phyloP scores from a whole-genome alignment of 2,329 filamentous ascomycete genomes.

The Xylariales sp. region DNA sequence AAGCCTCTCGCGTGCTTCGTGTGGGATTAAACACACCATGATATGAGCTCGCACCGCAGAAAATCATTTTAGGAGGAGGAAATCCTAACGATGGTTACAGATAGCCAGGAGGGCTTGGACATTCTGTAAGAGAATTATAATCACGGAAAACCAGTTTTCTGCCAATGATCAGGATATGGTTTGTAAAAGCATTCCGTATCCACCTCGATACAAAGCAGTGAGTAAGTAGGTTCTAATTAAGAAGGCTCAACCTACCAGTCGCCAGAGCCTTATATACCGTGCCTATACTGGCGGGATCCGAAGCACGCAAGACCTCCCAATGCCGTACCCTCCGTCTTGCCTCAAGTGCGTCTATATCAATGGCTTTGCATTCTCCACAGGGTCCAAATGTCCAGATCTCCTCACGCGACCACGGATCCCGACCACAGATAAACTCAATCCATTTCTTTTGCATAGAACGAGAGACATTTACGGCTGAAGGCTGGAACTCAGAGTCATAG shows the following conservation, averaged over 20 bases:
- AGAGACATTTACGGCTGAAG: neutral
- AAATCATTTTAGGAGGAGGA: too few species aligned
- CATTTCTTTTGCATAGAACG: neutral
- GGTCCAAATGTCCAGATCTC: neutral
- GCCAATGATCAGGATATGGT: too few species aligned
- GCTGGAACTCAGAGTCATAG: constrained; percentile 18
- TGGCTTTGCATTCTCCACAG: neutral
- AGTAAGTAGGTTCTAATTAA: too few species aligned
- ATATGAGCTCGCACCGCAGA: too few species aligned
- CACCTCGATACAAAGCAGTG: too few species aligned
- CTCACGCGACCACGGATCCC: neutral
- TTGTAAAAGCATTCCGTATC: too few species aligned
- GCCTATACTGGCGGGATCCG: neutral
- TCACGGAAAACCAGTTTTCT: too few species aligned
- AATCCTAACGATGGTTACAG: too few species aligned
- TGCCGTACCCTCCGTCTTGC: neutral
- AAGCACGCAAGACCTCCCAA: neutral
- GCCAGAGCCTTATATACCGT: neutral
- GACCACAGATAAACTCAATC: neutral
- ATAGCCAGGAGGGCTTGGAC: too few species aligned
- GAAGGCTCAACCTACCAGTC: constrained; percentile 1
- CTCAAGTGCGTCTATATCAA: neutral
- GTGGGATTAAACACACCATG: too few species aligned
- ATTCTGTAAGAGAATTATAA: too few species aligned
- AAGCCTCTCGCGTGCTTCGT: too few species aligned